These are phyloP conservation scores for Penicillium italicum DNA, from an alignment of 2,329 filamentous ascomycete species.

Conservation along the genomic window DNA sequence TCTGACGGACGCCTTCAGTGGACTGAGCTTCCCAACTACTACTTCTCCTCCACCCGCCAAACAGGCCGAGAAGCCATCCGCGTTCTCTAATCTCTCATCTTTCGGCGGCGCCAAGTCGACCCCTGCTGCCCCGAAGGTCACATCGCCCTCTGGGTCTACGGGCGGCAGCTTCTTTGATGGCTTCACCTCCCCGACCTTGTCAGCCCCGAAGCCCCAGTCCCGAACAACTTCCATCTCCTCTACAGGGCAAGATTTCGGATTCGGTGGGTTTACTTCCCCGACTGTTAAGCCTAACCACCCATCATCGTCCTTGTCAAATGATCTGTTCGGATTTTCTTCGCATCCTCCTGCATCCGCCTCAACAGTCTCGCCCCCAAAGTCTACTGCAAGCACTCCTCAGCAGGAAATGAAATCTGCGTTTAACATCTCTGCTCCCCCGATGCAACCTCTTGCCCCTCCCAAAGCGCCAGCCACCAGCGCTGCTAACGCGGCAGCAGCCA, in stretches of 20 bases:
- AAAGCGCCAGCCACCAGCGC: slow-evolving; percentile 42
- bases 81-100: slow-evolving; percentile 61
- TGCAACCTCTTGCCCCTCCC: slow-evolving; percentile 42
- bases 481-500: slow-evolving; percentile 45
- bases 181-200: slow-evolving; percentile 58
- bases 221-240: slow-evolving; percentile 51
- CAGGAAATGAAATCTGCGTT: slow-evolving; percentile 65
- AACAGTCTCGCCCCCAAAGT: slow-evolving; percentile 44
- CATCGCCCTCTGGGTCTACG: slow-evolving; percentile 49
- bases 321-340: slow-evolving; percentile 73
- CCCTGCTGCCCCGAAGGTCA: slow-evolving; percentile 46
- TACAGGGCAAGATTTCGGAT: slow-evolving; percentile 62
- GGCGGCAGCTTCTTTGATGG: slow-evolving; percentile 82
- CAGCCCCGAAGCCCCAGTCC: slow-evolving; percentile 42
- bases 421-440: slow-evolving; percentile 63
- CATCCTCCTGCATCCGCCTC: slow-evolving; percentile 43
- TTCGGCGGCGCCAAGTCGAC: slow-evolving; percentile 49
- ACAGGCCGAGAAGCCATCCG: slow-evolving; percentile 52
- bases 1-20: slow-evolving; percentile 76
- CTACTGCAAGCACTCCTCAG: slow-evolving; percentile 38
- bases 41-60: slow-evolving; percentile 38
- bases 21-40: slow-evolving; percentile 59
- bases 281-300: slow-evolving; percentile 47
- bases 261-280: slow-evolving; percentile 57
- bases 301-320: slow-evolving; percentile 59